phyloP scores from a whole-genome alignment of 2,329 filamentous ascomycete genomes.

The Arthrobotrys megalospora region DNA sequence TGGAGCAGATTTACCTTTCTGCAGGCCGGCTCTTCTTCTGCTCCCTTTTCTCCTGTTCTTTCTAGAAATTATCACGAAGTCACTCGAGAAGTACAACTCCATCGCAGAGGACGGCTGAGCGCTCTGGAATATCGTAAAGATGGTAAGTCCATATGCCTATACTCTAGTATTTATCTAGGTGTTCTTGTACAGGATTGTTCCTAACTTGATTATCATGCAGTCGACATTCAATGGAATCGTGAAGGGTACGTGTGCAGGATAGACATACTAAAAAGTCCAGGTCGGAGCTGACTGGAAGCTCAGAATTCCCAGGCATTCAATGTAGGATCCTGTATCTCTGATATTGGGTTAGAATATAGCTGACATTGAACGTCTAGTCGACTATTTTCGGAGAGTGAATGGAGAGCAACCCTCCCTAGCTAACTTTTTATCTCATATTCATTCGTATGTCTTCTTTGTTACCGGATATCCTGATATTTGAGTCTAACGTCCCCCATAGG shows the following conservation, averaged over 20 bases:
- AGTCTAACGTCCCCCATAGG: conserved; percentile 68
- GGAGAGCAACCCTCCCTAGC: conserved; percentile 76
- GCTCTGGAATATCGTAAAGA: conserved; percentile 6
- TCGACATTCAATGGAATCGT: conserved; percentile 83
- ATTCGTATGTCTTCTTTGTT: conserved; percentile 68
- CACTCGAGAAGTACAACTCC: background rate
- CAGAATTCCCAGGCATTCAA: conserved; percentile 84
- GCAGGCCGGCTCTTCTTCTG: background rate
- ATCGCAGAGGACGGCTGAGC: background rate
- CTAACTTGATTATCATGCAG: conserved; percentile 68
- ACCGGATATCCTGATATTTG: background rate
- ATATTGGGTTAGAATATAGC: conserved; percentile 6
- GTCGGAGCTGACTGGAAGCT: background rate
- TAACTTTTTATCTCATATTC: conserved; percentile 92
- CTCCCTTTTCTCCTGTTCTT: background rate
- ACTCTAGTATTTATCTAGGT: background rate
- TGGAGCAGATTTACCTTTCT: conserved; percentile 1
- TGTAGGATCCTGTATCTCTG: conserved; percentile 68
- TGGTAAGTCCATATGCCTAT: conserved; percentile 23
- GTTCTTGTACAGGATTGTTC: background rate
- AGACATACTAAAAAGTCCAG: background rate
- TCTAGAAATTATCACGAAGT: conserved; percentile 6
- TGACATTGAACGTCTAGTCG: conserved; percentile 73
- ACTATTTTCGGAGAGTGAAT: conserved; percentile 79
- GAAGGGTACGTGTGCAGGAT: conserved; percentile 65